A percentile compares a stretch with the other conserved stretches of the same genome.
phyloP scores from a whole-genome alignment of 129 eudicot genomes.

The Sambucus nigra region DNA sequence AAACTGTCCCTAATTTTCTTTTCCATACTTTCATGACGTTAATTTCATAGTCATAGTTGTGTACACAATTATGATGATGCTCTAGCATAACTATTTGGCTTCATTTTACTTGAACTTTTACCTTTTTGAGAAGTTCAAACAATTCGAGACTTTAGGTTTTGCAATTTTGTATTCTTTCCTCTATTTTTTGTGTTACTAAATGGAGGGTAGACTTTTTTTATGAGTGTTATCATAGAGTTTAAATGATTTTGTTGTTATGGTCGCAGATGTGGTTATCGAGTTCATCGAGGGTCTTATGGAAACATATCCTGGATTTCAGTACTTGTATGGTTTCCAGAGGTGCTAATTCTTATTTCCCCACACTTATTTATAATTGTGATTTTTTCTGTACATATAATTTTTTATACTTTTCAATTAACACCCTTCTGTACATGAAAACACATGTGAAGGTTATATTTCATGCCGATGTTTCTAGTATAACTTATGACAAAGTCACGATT shows the following conservation, averaged over 20 bases:
- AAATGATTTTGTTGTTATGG: conserved; percentile 12
- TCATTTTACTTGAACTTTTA: no score
- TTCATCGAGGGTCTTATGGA: conserved; percentile 95
- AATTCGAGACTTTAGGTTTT: neutral
- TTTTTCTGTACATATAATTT: neutral
- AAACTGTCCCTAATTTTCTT: no score
- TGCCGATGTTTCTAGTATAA: conserved; percentile 63
- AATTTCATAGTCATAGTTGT: no score
- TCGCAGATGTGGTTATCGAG: conserved; percentile 92
- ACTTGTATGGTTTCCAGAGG: conserved; percentile 97
- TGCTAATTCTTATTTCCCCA: conserved; percentile 11
- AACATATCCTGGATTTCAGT: conserved; percentile 96
- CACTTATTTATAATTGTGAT: neutral
- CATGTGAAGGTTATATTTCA: conserved; percentile 91
- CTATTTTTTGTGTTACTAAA: neutral
- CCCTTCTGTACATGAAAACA: conserved; percentile 4
- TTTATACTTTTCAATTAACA: conserved; percentile 4
- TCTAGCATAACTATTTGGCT: no score
- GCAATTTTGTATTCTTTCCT: conserved; percentile 1
- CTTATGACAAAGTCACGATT: conserved; percentile 80
- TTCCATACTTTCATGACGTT: no score
- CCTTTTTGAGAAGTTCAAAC: neutral
- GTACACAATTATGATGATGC: no score
- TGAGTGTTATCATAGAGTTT: conserved; percentile 5
- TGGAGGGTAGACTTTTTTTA: neutral